Percentiles rank a stretch among this genome's conserved stretches.
phyloP scores from a whole-genome alignment of 1,284 basidiomycete genomes.

The Ustilago nuda region DNA sequence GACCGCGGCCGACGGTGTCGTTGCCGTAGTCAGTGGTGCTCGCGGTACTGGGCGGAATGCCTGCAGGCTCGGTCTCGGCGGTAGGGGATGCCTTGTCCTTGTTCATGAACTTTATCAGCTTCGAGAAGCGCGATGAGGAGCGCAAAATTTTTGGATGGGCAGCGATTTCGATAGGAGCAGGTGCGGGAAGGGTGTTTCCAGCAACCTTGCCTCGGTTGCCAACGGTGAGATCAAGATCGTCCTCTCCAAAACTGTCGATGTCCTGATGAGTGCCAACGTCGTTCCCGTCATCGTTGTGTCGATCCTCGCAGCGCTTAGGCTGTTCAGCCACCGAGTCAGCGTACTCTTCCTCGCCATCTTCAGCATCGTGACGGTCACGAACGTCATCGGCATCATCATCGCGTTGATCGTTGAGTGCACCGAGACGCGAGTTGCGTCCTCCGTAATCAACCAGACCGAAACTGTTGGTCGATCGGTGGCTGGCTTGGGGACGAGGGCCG shows the following conservation, averaged over 20 bases:
- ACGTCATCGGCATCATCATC: slow-evolving; percentile 10
- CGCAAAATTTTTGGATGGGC: slow-evolving; percentile 28
- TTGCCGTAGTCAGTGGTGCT: slow-evolving; percentile 18
- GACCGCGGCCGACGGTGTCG: slow-evolving; percentile 18
- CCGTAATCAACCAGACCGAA: slow-evolving; percentile 27
- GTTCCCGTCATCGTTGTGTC: slow-evolving; percentile 10
- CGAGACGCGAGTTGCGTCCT: slow-evolving; percentile 21
- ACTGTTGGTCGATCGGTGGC: slow-evolving; percentile 33
- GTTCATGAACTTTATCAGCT: slow-evolving; percentile 47
- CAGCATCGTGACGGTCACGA: slow-evolving; percentile 6
- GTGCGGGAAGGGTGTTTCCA: slow-evolving; percentile 12
- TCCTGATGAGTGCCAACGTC: slow-evolving; percentile 20
- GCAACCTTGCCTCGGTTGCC: slow-evolving; percentile 30
- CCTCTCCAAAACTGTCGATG: slow-evolving; percentile 17
- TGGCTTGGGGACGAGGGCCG: slow-evolving; percentile 13
- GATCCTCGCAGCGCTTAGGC: slow-evolving; percentile 12
- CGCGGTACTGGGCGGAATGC: slow-evolving; percentile 18
- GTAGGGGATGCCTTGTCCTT: slow-evolving; percentile 34
- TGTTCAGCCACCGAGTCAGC: slow-evolving; percentile 30
- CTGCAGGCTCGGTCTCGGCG: slow-evolving; percentile 18
- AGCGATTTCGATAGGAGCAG: slow-evolving; percentile 9
- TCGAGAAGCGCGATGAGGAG: slow-evolving; percentile 40
- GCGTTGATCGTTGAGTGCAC: slow-evolving; percentile 6
- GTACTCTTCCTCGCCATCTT: slow-evolving; percentile 22
- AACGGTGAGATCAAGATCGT: slow-evolving; percentile 23